Conservation (phyloP, 2,329 filamentous ascomycete genomes). For the Phaeomoniella chlamydospora region DNA sequence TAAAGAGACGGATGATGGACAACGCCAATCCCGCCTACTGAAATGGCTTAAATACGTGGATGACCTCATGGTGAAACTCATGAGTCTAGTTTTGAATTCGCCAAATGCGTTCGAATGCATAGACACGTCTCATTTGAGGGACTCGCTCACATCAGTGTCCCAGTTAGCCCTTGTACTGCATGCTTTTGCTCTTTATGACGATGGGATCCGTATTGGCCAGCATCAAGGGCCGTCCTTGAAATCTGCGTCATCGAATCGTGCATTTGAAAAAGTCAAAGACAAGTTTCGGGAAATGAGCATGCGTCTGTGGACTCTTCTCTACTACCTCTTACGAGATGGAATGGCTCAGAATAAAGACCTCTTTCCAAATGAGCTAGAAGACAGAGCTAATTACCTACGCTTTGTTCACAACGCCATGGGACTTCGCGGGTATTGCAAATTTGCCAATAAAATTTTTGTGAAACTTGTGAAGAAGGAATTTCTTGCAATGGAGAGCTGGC, state of each 20-base stretch:
- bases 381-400: conserved; percentile 65
- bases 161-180: conserved; percentile 64
- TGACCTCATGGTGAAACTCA: conserved; percentile 55
- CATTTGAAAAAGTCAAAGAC: conserved; percentile 37
- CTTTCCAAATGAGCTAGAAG: conserved; percentile 54
- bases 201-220: conserved; percentile 69
- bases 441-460: conserved; percentile 73
- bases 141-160: conserved; percentile 57
- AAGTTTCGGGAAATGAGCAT: conserved; percentile 79
- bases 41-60: conserved; percentile 68
- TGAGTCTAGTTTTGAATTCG: conserved; percentile 56
- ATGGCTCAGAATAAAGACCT: conserved; percentile 50
- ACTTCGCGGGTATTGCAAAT: conserved; percentile 70
- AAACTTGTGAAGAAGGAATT: conserved; percentile 81
- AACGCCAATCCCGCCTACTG: conserved; percentile 57
- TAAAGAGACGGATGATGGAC: conserved; percentile 35
- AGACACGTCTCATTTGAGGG: conserved; percentile 61
- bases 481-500: conserved; percentile 57
- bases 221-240: conserved; percentile 44
- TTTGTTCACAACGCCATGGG: conserved; percentile 75
- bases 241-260: conserved; percentile 26
- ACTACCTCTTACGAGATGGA: conserved; percentile 62
- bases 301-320: conserved; percentile 76
- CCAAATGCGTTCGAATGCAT: conserved; percentile 65
- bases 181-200: conserved; percentile 66